Evolutionary conservation across 179 eudicot species (phyloP).

Genomic region (Amaranthus tricolor): DNA sequence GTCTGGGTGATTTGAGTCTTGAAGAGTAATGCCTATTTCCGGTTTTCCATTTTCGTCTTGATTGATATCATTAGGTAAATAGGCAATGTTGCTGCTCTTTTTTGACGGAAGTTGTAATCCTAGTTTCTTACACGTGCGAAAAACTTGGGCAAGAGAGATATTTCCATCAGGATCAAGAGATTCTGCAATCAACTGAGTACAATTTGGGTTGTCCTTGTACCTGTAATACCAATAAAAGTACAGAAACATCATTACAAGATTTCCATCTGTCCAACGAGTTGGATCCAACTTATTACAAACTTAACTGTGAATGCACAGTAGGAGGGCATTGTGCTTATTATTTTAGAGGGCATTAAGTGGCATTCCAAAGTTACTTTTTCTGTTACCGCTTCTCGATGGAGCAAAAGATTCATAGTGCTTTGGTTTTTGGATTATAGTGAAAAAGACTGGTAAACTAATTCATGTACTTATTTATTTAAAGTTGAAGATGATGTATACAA

Average conservation of each 20-base stretch:
- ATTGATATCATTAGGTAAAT: slow-evolving; percentile 17
- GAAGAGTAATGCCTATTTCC: slow-evolving; percentile 29
- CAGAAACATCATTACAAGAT: not conserved
- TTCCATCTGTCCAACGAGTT: not conserved
- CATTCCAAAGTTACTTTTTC: not conserved
- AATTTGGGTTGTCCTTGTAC: slow-evolving; percentile 51
- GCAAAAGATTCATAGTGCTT: too few relatives aligned
- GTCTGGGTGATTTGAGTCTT: slow-evolving; percentile 25
- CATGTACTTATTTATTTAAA: too few relatives aligned
- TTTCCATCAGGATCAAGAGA: slow-evolving; percentile 56
- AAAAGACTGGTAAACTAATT: too few relatives aligned
- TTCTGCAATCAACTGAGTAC: slow-evolving; percentile 58
- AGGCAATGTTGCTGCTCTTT: slow-evolving; percentile 35
- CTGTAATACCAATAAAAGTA: slow-evolving; percentile 26
- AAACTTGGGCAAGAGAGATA: slow-evolving; percentile 60
- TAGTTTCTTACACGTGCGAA: slow-evolving; percentile 57
- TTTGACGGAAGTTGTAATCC: slow-evolving; percentile 50
- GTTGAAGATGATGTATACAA: not conserved
- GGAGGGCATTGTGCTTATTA: not conserved
- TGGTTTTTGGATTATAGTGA: too few relatives aligned
- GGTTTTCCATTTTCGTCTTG: slow-evolving; percentile 23
- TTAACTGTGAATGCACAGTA: not conserved
- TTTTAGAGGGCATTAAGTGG: not conserved
- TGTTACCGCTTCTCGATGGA: not conserved
- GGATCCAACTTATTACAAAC: not conserved